phyloP scores from a whole-genome alignment of 257 asterid species.

The Petrea volubilis region DNA sequence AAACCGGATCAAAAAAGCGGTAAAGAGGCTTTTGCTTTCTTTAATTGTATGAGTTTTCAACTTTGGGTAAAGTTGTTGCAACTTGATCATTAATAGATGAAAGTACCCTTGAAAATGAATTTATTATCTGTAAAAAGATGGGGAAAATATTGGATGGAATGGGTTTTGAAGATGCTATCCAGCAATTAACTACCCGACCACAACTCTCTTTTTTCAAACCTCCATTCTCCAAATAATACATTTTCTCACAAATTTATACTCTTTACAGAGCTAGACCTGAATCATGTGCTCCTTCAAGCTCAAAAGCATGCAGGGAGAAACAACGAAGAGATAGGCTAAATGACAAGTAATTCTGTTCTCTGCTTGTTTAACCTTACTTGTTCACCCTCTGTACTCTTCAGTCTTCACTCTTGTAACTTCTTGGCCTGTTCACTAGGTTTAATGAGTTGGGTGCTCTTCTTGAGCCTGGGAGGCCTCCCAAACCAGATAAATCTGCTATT shows the following conservation, averaged over 20 bases:
- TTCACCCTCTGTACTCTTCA: constrained; percentile 18
- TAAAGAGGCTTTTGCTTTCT: constrained; percentile 24
- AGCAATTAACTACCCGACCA: not conserved
- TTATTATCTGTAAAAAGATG: not conserved
- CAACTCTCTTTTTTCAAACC: not conserved
- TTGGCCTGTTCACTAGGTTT: constrained; percentile 48
- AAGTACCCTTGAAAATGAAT: not conserved
- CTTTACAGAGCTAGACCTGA: constrained; percentile 62
- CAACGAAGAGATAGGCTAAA: constrained; percentile 83
- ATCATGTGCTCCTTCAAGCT: constrained; percentile 60
- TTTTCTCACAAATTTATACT: constrained; percentile 12
- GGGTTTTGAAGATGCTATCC: not conserved
- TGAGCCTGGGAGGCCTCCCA: constrained; percentile 92
- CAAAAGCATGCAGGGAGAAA: constrained; percentile 97
- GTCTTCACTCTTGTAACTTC: constrained; percentile 23
- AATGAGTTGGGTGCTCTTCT: constrained; percentile 79
- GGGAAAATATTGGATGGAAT: not conserved
- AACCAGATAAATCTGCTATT: constrained; percentile 86
- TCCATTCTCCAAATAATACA: constrained; percentile 9
- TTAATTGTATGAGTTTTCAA: not conserved
- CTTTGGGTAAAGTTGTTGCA: not conserved
- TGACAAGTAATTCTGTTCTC: constrained; percentile 59
- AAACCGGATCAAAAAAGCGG: constrained; percentile 72
- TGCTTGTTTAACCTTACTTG: constrained; percentile 13
- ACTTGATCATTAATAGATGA: not conserved